Base-by-base conservation (phyloP, 2,329 filamentous ascomycete genomes). In the Pseudocercospora cruenta region DNA sequence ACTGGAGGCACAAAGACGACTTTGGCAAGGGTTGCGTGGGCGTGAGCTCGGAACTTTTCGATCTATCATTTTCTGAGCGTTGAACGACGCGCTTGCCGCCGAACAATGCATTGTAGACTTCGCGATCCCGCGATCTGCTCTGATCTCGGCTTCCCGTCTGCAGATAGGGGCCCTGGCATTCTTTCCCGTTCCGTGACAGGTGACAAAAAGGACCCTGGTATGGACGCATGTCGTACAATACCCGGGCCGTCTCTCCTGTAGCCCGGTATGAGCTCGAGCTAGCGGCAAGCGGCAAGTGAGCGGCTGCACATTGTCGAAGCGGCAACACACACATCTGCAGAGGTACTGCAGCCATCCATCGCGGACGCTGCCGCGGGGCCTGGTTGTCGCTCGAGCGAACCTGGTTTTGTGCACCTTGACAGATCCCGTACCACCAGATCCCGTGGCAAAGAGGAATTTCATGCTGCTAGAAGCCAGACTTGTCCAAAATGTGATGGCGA, bases 31-130 rank as follows among this genome's bases (percentile, higher is more conserved):
- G 26, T 51, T 26, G n/a, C 33, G 22, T 28, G 21, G 26, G 19
- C 26, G 22, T 58, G 31, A 43, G 47, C 36, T 49, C 43, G 60
- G 22, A 10, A 47, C 24, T 67, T 70, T 67, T 70, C 43, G 63
- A 73, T 66, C 58, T 65, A 64, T 73, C 70, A 70, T 64, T 67
- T 72, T 72, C 72, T 62, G 62, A 69, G 63, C 67, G 63, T 67
- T 65, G 36, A 62, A 69, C 65, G 28, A 33, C 31, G 39, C 39
- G 31, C 63, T 58, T 54, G 49, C 16, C 55, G 59, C 28, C 14
- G 43, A 33, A 68, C 63, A 59, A 63, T 68, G 66, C 66, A 62
- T 62, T 61, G 65, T 68, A 12, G 39, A 43, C 33, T 62, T 64
- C 24, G 63, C 51, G 43, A 57, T 22, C 43, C 47, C 26, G 64